Base-by-base conservation (phyloP, 2,329 filamentous ascomycete species). In the Nectriaceae sp. region DNA sequence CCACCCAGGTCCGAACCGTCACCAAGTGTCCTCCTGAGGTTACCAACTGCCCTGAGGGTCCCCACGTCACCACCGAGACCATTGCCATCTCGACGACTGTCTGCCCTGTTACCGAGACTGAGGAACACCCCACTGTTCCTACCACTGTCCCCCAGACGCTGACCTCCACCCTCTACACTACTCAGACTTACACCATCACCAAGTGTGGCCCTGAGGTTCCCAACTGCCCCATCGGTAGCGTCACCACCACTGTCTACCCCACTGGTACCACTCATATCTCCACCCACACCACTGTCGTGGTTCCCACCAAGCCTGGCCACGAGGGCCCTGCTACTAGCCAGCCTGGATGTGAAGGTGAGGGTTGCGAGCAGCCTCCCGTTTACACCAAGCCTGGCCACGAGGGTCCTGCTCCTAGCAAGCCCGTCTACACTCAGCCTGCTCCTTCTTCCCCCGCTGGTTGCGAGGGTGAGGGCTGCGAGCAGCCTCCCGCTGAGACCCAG, bases 81-180 rank as follows among this genome's bases (percentile, higher is more conserved):
- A 61, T 63, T 36, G 60, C 65, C 35, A 49, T 65, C 18, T 70
- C 64, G 21, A 73, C 70, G 39, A 75, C 72, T 10, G 59, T 74
- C 40, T 75, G 57, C 54, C 56, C 57, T 5, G 44, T 50, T 11
- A 51, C 47, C 40, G 44, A 47, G 11, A 49, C 45, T 36, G 35
- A 37, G 35, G 35, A 37, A 16, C 35, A 55, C 41, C 38, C 50
- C 37, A 26, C 40, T 43, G 47, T 48, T 40, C 50, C 57, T 6
- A 54, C 60, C 29, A 20, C 31, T 4, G 47, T 37, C 19, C 51
- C 55, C 18, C 49, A 37, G 38, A 89, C 47, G 40, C 11, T 29
- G 19, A 48, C 51, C 42, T 46, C 49, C 43, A 66, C 63, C 22
- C 59, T 61, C 21, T 66, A 62, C 57, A 63, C 57, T 40, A 70